Percentiles rank a stretch among this genome's conserved stretches.
phyloP scores from a whole-genome alignment of 768 basidiomycete species.

The Trametes meyenii region DNA sequence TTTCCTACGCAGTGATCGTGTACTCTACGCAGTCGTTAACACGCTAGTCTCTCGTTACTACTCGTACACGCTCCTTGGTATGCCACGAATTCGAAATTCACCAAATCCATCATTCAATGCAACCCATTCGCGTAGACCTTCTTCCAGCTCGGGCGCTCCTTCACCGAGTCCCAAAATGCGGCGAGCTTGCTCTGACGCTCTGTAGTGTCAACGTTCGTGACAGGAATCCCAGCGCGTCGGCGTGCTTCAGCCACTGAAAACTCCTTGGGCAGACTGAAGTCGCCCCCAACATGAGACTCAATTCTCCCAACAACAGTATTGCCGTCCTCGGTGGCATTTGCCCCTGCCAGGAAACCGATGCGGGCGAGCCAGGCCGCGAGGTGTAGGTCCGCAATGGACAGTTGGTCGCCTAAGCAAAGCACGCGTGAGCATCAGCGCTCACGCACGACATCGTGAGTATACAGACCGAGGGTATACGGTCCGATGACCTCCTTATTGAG shows the following conservation, averaged over 20 bases:
- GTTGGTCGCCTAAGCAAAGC: slow-evolving; percentile 69
- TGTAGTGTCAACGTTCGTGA: slow-evolving; percentile 31
- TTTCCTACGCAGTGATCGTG: too few species aligned
- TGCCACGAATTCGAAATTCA: neutral
- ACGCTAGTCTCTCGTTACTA: neutral
- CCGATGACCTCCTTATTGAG: slow-evolving; percentile 63
- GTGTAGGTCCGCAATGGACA: slow-evolving; percentile 82
- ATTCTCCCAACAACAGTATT: slow-evolving; percentile 51
- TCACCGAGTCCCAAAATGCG: slow-evolving; percentile 72
- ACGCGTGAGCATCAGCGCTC: neutral
- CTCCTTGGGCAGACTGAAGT: slow-evolving; percentile 48
- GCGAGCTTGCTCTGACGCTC: slow-evolving; percentile 55
- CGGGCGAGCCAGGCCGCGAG: slow-evolving; percentile 75
- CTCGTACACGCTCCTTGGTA: slow-evolving; percentile 12
- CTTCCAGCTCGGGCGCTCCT: slow-evolving; percentile 71
- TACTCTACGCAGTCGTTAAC: too few species aligned
- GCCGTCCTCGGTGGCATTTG: slow-evolving; percentile 52
- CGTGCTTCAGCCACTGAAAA: slow-evolving; percentile 38
- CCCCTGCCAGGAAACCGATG: slow-evolving; percentile 61
- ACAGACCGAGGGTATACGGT: slow-evolving; percentile 65
- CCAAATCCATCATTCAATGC: slow-evolving; percentile 35
- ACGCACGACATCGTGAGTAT: neutral
- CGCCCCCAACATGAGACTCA: slow-evolving; percentile 53
- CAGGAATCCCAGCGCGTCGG: slow-evolving; percentile 33
- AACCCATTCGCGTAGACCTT: slow-evolving; percentile 57